Conservation (phyloP, 345 rosid genomes). For the Eucalyptus pumila region DNA sequence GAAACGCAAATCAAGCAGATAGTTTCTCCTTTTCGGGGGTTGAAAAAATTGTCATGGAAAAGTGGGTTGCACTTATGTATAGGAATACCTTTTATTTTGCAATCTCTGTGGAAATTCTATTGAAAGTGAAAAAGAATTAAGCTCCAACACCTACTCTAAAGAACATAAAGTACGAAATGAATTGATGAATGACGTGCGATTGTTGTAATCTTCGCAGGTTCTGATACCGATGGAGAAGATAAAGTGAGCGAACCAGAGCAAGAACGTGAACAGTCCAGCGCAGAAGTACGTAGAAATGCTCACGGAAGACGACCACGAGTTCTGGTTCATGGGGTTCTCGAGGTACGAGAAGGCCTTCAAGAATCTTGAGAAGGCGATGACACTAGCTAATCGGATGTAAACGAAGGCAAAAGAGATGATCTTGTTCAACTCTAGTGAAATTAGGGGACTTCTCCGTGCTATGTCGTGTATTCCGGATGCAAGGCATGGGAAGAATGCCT, state of each 20-base stretch:
- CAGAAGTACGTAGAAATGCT: conserved; percentile 12
- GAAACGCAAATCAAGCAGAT: background rate
- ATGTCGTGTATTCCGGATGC: background rate
- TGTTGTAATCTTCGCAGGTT: background rate
- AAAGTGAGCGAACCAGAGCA: background rate
- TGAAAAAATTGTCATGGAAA: background rate
- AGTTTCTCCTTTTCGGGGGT: background rate
- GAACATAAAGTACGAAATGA: background rate
- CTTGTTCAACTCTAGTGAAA: background rate
- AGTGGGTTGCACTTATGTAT: background rate
- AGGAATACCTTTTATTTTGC: too few relatives aligned
- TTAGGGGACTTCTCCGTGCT: background rate
- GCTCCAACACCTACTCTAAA: background rate
- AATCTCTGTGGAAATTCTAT: background rate
- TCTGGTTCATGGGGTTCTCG: conserved; percentile 30
- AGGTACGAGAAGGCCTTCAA: conserved; percentile 15
- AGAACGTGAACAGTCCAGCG: conserved; percentile 10
- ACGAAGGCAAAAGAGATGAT: background rate
- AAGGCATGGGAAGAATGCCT: background rate
- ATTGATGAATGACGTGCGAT: background rate
- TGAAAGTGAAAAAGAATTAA: background rate
- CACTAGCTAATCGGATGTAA: background rate
- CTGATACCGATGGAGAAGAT: conserved; percentile 17
- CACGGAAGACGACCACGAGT: conserved; percentile 11
- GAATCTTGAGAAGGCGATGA: conserved; percentile 10